Conservation (phyloP, 2,329 filamentous ascomycete species). For the Monosporascus sp. region DNA sequence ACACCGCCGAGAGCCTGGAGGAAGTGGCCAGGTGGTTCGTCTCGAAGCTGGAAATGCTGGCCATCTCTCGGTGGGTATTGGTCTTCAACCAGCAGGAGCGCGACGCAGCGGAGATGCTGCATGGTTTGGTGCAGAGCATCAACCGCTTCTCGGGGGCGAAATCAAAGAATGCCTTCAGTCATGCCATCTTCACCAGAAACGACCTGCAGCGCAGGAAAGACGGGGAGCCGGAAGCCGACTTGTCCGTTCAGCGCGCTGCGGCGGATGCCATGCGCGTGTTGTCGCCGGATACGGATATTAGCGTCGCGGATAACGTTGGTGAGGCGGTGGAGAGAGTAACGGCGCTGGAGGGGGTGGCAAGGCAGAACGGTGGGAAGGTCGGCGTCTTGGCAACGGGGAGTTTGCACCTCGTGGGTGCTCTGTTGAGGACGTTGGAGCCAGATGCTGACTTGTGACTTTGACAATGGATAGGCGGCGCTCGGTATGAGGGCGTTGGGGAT, state of each 20-base stretch:
- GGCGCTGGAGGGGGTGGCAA: slow-evolving; percentile 20
- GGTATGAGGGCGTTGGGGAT: no score
- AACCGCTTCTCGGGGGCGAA: slow-evolving; percentile 28
- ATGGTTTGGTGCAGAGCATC: slow-evolving; percentile 55
- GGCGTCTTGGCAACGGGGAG: slow-evolving; percentile 72
- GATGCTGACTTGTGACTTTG: slow-evolving; percentile 27
- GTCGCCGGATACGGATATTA: slow-evolving; percentile 38
- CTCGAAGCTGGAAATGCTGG: slow-evolving; percentile 25
- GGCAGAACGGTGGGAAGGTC: slow-evolving; percentile 40
- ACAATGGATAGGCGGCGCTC: no score
- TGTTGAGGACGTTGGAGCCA: slow-evolving; percentile 64
- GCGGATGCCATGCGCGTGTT: slow-evolving; percentile 54
- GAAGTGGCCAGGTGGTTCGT: slow-evolving; percentile 75
- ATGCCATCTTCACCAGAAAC: slow-evolving; percentile 80
- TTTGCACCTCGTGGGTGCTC: slow-evolving; percentile 74
- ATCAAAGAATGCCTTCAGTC: slow-evolving; percentile 49
- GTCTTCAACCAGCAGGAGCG: slow-evolving; percentile 93
- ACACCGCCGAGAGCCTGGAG: slow-evolving; percentile 78
- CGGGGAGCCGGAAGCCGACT: slow-evolving; percentile 49
- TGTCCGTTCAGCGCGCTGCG: slow-evolving; percentile 61
- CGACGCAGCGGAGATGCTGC: slow-evolving; percentile 62
- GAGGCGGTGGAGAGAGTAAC: slow-evolving; percentile 60
- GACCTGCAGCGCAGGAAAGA: slow-evolving; percentile 32
- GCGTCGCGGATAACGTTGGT: slow-evolving; percentile 62
- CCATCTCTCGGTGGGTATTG: slow-evolving; percentile 44